Evolutionary conservation across 2,329 filamentous ascomycete genomes (phyloP).

Genomic region (Aspergillus sp.): DNA sequence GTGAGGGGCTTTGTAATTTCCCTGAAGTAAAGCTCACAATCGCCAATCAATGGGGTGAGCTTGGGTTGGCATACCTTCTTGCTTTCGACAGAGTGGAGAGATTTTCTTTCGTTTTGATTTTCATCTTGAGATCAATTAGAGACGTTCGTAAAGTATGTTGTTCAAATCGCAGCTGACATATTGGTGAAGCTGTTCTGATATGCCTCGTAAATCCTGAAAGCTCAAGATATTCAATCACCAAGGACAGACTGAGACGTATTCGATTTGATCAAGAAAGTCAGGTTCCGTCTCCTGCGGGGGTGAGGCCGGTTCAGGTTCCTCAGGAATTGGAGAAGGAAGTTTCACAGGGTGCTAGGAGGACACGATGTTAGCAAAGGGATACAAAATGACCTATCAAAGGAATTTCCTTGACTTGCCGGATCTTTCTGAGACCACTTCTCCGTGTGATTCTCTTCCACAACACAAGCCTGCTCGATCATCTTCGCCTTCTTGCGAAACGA

Average conservation of each 20-base stretch:
- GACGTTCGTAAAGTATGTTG: not conserved
- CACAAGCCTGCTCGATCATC: conserved; percentile 1
- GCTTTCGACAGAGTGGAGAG: too few species aligned
- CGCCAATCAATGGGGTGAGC: not conserved
- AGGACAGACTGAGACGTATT: not conserved
- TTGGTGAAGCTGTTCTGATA: not conserved
- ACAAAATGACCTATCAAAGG: not conserved
- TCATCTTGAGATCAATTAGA: too few species aligned
- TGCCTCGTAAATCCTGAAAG: not conserved
- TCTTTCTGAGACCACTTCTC: conserved; percentile 2
- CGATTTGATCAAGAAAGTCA: not conserved
- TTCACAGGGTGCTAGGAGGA: not conserved
- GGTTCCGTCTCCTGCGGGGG: not conserved
- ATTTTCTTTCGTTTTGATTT: too few species aligned
- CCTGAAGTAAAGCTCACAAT: not conserved
- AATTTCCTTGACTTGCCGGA: not conserved
- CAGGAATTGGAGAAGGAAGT: not conserved
- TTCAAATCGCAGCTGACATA: not conserved
- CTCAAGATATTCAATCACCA: not conserved
- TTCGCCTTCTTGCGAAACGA: conserved; percentile 12
- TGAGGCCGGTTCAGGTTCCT: not conserved
- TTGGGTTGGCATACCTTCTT: too few species aligned
- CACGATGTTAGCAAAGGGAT: not conserved
- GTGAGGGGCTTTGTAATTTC: not conserved
- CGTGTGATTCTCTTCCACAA: not conserved